Conservation (phyloP, 257 asterid genomes). For the Plectranthus barbatus region DNA sequence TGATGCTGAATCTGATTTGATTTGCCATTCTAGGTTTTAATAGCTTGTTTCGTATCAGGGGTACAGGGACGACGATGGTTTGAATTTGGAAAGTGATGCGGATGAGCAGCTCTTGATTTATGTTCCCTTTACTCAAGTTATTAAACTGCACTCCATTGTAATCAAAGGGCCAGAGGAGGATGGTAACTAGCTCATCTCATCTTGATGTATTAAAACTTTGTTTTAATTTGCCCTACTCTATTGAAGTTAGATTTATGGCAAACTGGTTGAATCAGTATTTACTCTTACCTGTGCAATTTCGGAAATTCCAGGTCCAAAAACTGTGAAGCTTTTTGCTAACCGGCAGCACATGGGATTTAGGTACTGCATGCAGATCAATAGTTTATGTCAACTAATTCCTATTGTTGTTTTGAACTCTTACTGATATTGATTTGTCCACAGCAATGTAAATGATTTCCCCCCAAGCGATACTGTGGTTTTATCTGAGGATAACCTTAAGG, state of each 20-base stretch:
- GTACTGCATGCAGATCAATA: constrained; percentile 29
- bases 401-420: not conserved
- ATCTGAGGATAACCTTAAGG: constrained; percentile 82
- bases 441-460: constrained; percentile 20
- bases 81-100: constrained; percentile 90
- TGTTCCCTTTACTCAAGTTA: constrained; percentile 80
- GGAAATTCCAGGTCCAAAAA: constrained; percentile 16
- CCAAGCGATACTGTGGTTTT: constrained; percentile 22
- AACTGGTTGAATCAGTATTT: not conserved
- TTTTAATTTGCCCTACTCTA: not conserved
- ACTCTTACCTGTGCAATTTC: not conserved
- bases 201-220: not conserved
- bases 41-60: constrained; percentile 44
- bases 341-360: constrained; percentile 49
- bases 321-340: constrained; percentile 21
- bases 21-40: not conserved
- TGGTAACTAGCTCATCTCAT: constrained; percentile 31
- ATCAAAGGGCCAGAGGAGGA: constrained; percentile 87
- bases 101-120: constrained; percentile 88
- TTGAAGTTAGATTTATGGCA: not conserved
- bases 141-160: constrained; percentile 71
- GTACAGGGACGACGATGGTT: constrained; percentile 91
- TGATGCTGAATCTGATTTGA: not conserved
- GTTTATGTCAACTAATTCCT: not conserved
- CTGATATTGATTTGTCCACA: constrained; percentile 8